Percentiles rank a stretch among this genome's conserved stretches.
Evolutionary conservation across 2,329 filamentous ascomycete species (phyloP).

Genomic region (Rasamsonia emersonii): DNA sequence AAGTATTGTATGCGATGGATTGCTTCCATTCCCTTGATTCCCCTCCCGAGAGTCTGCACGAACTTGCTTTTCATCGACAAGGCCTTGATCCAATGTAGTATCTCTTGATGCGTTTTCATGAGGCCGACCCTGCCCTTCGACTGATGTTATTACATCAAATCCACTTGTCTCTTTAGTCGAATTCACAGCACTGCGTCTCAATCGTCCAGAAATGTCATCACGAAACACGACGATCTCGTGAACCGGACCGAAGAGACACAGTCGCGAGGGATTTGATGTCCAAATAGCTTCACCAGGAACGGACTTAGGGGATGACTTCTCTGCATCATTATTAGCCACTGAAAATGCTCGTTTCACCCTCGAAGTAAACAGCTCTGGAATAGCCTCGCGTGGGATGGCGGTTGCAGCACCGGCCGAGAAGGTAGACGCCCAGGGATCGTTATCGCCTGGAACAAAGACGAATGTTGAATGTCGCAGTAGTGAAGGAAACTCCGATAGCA

Average conservation of each 20-base stretch:
- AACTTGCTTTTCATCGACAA: slow-evolving; percentile 1
- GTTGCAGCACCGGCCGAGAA: slow-evolving; percentile 49
- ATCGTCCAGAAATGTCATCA: slow-evolving; percentile 73
- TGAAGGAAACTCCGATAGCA: slow-evolving; percentile 73
- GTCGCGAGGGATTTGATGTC: slow-evolving; percentile 76
- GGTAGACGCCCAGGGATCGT: slow-evolving; percentile 91
- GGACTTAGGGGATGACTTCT: slow-evolving; percentile 40
- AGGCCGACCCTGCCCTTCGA: no score
- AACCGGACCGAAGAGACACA: slow-evolving; percentile 77
- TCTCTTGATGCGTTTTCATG: no score
- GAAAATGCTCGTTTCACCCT: slow-evolving; percentile 74
- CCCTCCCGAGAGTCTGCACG: not conserved
- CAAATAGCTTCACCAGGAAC: slow-evolving; percentile 68
- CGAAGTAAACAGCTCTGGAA: slow-evolving; percentile 87
- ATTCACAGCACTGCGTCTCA: slow-evolving; percentile 65
- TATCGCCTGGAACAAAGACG: slow-evolving; percentile 89
- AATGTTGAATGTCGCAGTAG: slow-evolving; percentile 75
- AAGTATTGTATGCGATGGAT: slow-evolving; percentile 22
- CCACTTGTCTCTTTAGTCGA: no score
- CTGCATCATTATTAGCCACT: slow-evolving; percentile 63
- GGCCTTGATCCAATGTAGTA: no score
- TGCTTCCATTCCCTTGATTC: slow-evolving; percentile 11
- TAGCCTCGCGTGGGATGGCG: slow-evolving; percentile 40
- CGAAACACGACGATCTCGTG: slow-evolving; percentile 83
- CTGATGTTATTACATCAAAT: no score